Base-by-base conservation (phyloP, 306 rosid species). In the Calophaca sinica region DNA sequence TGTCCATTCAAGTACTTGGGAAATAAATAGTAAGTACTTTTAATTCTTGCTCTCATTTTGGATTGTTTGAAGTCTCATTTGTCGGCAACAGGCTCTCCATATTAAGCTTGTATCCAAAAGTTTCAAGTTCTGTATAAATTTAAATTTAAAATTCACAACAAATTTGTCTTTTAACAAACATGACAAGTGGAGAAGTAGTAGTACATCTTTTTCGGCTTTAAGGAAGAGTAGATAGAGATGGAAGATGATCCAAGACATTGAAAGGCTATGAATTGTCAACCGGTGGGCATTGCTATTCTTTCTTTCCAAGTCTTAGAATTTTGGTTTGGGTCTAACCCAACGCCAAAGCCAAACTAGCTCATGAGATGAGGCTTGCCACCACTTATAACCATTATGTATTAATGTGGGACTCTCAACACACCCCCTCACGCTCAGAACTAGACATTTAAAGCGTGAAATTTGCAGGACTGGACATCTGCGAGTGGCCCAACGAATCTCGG, bases 1-100 rank as follows among this genome's bases (percentile, higher is more conserved):
- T 35, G 73, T 54, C 44, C n/a, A 75, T 26, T 39, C 12, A 62
- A 9, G 64, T 62, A 62, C 20, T 80, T 33, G 36, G 36, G 36
- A 33, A 33, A 33, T 1, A 0, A 33, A 33, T 33, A 33, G 36
- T 33, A 33, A 33, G 36, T 33, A 33, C 3, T 33, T 20, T 33
- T 7, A 1, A 36, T 50, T 11, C 26, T 45, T 32, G 59, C 13
- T 28, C 46, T 35, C 48, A 33, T 33, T 48, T n/a, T 5, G 9
- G 50, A 68, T 31, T 13, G 48, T 36, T 54, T 45, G 39, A 60
- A 13, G 13, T 59, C 59, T 29, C 67, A 51, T 31, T 26, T 52
- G 31, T 31, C 62, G n/a, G 39, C 72, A 51, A 50, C 11, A 38
- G 39, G 12, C 29, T 11, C 62, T 71, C 38, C 51, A 29, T 41